Percentiles rank a stretch among this genome's conserved stretches.
Evolutionary conservation across 148 eudicot genomes (phyloP).

Genomic region (Drosera capensis): DNA sequence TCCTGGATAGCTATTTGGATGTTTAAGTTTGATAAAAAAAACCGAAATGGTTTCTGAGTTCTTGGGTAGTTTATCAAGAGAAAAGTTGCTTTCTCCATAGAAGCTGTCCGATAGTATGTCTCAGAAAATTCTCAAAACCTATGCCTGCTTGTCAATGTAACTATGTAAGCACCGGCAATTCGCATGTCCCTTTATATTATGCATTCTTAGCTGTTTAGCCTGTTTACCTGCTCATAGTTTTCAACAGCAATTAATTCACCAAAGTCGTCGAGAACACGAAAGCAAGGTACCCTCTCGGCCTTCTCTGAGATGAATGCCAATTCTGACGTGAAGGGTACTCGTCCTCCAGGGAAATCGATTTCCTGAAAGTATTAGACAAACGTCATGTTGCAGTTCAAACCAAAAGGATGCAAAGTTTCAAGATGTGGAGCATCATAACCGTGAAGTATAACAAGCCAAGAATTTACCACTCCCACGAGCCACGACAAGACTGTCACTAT

Average conservation of each 20-base stretch:
- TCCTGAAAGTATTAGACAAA: slow-evolving; percentile 15
- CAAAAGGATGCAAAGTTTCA: background rate
- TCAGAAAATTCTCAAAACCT: no score
- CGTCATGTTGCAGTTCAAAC: no score
- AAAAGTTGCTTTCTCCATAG: no score
- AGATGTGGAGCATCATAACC: background rate
- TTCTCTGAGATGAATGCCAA: slow-evolving; percentile 40
- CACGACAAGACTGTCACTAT: no score
- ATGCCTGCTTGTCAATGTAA: background rate
- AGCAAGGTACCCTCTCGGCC: slow-evolving; percentile 52
- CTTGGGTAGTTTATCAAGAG: no score
- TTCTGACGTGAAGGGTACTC: slow-evolving; percentile 44
- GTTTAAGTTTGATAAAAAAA: no score
- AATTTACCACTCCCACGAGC: no score
- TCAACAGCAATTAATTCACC: slow-evolving; percentile 18
- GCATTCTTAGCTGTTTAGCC: background rate
- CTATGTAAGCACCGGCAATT: background rate
- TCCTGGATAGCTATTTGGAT: no score
- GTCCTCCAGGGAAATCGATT: slow-evolving; percentile 72
- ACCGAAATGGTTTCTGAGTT: no score
- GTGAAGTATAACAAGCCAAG: no score
- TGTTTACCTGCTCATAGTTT: slow-evolving; percentile 21
- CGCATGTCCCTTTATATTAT: background rate
- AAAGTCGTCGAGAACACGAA: slow-evolving; percentile 48
- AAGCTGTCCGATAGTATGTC: no score